These are phyloP conservation scores for Sambucus nigra DNA, from an alignment of 129 eudicot genomes.

Conservation along the genomic window DNA sequence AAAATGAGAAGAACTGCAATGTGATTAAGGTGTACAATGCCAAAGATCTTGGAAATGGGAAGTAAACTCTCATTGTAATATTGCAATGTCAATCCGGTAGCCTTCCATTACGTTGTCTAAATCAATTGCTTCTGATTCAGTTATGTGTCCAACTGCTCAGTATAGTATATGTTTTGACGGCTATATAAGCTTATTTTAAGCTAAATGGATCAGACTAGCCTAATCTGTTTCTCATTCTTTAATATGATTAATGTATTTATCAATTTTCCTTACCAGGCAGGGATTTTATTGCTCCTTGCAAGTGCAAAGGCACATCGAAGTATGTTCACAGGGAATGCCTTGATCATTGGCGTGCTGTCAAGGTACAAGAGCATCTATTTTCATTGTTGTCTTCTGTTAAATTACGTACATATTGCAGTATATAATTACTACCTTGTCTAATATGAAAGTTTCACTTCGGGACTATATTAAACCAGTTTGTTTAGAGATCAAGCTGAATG, in stretches of 20 bases:
- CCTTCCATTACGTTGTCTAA: not conserved
- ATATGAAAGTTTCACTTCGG: no score
- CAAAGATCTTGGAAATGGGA: no score
- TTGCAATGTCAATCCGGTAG: no score
- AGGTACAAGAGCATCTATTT: constrained; percentile 31
- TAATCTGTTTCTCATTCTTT: not conserved
- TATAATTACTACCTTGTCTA: not conserved
- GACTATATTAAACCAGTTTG: no score
- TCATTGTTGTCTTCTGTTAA: constrained; percentile 10
- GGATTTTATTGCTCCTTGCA: constrained; percentile 98
- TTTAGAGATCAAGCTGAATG: no score
- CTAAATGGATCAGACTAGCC: not conserved
- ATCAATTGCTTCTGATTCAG: not conserved
- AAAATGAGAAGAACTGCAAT: no score
- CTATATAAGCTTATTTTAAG: not conserved
- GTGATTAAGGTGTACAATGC: no score
- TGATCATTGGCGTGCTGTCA: constrained; percentile 97
- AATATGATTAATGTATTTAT: no score
- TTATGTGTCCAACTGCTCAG: not conserved
- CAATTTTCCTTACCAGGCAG: constrained; percentile 48
- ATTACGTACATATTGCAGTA: not conserved
- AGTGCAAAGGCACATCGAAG: constrained; percentile 95
- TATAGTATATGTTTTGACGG: not conserved
- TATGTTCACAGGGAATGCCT: constrained; percentile 94
- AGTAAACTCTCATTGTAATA: no score